Evolutionary conservation across 371 early-diverging fungal species (phyloP), one percentile per base, ranked within the genome.

Genomic region (Coemansia sp.): DNA sequence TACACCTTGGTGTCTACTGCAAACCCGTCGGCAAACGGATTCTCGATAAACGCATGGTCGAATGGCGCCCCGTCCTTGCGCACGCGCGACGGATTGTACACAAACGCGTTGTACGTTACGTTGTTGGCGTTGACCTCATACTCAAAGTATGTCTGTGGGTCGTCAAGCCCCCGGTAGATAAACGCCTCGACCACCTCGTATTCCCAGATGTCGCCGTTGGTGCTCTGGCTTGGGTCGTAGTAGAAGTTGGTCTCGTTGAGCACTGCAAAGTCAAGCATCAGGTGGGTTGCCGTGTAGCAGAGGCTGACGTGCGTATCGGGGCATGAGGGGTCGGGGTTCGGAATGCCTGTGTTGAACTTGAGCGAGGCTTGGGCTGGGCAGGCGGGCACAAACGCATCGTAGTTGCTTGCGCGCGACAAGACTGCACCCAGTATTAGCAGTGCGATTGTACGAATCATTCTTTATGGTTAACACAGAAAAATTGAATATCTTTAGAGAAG

Each of bases 171-270:
- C 60, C 60, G 58, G 50, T 65, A 62, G 57, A 75, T 67, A 48
- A 75, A 75, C 5, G 75, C 72, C 59, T 75, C 75, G 39, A 75
- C 62, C 20, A 75, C 75, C 20, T 75, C 73, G 57, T 75, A 75
- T 13, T 53, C 71, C 75, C 75, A 75, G 41, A 75, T 75, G 26
- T 71, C 73, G 26, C 57, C 75, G 38, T 75, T 75, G n/a, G 75
- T 75, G 16, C 39, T 49, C 47, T 75, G 75, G 31, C 36, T 59
- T 2, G 58, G 50, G 40, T 75, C 59, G 59, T 56, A 69, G 63
- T 66, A 72, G 26, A 49, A 66, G 60, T 72, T 59, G 14, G 52
- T 71, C 50, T 70, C 75, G 30, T 63, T 59, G 36, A 52, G 36
- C 3, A 73, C 75, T 32, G 67, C 63, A 31, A 75, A 75, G 10